Evolutionary conservation across 257 asterid species (phyloP).

Genomic region (Perilla frutescens): DNA sequence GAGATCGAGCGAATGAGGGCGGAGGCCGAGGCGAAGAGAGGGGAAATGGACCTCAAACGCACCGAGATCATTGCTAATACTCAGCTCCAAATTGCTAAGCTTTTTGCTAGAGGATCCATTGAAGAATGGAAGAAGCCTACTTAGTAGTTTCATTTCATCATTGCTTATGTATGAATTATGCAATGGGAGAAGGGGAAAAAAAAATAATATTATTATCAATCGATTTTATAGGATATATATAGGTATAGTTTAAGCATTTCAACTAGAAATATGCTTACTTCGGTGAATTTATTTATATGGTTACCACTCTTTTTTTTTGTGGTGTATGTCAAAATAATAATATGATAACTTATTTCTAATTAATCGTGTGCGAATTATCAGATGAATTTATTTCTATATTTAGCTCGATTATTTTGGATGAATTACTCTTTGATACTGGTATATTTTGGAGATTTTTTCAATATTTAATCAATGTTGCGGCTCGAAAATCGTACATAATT

Average conservation of each 20-base stretch:
- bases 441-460: too few species aligned
- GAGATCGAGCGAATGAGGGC: slow-evolving; percentile 82
- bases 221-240: not conserved
- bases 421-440: too few species aligned
- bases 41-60: slow-evolving; percentile 74
- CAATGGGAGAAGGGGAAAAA: too few species aligned
- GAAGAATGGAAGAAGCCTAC: slow-evolving; percentile 57
- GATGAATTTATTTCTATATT: too few species aligned
- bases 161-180: too few species aligned
- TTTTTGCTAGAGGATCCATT: slow-evolving; percentile 59
- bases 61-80: slow-evolving; percentile 79
- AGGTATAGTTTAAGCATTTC: not conserved
- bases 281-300: not conserved
- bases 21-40: slow-evolving; percentile 76
- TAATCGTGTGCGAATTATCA: too few species aligned
- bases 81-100: slow-evolving; percentile 76
- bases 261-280: not conserved
- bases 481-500: too few species aligned
- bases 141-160: not conserved
- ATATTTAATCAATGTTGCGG: too few species aligned
- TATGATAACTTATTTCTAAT: too few species aligned
- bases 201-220: not conserved
- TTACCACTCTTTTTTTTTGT: too few species aligned
- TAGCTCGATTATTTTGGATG: too few species aligned
- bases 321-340: not conserved